Base-by-base conservation (phyloP, 208 protist genomes). In the Crithidia fasciculata region DNA sequence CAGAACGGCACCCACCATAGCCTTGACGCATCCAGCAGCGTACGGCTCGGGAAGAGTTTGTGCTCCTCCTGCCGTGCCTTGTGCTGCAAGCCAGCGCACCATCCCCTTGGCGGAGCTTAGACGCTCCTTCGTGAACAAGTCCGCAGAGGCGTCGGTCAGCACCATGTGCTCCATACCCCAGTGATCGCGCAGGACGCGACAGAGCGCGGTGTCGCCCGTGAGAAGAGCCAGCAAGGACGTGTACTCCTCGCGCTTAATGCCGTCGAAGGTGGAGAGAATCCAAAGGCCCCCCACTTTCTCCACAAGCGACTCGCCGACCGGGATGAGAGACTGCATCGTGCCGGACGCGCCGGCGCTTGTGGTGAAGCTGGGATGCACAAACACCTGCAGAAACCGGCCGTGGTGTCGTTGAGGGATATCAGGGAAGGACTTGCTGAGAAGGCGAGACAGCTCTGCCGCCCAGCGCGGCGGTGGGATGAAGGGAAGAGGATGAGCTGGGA, bases 281-380 rank as follows among this genome's bases (percentile, higher is more conserved):
- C 91, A 89, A 5, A 76, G 53, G 12, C 62, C 70, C 2, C 82
- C 81, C 12, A 80, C n/a, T 47, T 70, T 83, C 44, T 77, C 54
- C 43, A 97, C 62, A 4, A 95, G 53, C 13, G 81, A 63, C 36
- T 94, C 89, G 12, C 93, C 93, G 5, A 95, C 45, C 12, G 80
- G 76, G 57, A 69, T 52, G 44, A 92, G 84, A 39, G 85, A 72
- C 43, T 77, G 78, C 90, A 94, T 95, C 12, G 89, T 97, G 28
- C 79, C 83, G 8, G 50, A 61, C 28, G 57, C 76, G 19, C 81
- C 89, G 18, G 84, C 83, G 36, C 76, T 66, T 41, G 87, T 85
- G 39, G 83, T 94, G 60, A 95, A 97, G 64, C 80, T 93, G 55
- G 93, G 88, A 77, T 97, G 93, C 54, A 95, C 88, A 81, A 97